Percentiles rank a stretch among this genome's conserved stretches.
Conservation (phyloP, 257 asterid genomes). For the Leptodermis oblonga region DNA sequence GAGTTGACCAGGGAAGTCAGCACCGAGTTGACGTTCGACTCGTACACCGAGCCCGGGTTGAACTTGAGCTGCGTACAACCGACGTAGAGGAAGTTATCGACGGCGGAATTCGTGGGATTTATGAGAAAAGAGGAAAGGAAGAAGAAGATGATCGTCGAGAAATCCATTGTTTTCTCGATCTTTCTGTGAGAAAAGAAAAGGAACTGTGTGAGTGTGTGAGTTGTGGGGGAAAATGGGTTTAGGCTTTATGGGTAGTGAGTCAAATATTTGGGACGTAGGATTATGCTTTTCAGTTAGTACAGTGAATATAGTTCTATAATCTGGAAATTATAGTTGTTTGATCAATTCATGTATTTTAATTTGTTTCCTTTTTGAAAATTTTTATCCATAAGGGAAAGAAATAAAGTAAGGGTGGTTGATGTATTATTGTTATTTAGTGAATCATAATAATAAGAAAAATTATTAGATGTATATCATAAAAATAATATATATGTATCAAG, state of each 20-base stretch:
- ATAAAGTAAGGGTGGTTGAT: not conserved
- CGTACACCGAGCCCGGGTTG: slow-evolving; percentile 47
- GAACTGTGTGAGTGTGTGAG: not conserved
- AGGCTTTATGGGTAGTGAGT: slow-evolving; percentile 5
- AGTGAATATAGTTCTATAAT: not conserved
- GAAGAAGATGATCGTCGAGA: not conserved
- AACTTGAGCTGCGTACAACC: slow-evolving; percentile 71
- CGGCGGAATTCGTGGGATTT: slow-evolving; percentile 23
- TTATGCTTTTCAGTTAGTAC: not conserved
- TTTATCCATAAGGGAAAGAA: not conserved
- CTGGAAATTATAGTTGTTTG: not conserved
- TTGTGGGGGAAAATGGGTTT: slow-evolving; percentile 1
- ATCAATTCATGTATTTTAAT: not conserved
- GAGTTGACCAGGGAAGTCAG: slow-evolving; percentile 68
- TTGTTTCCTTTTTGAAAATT: not conserved
- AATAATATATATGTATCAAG: too few species aligned
- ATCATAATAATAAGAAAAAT: too few species aligned
- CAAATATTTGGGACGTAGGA: slow-evolving; percentile 3
- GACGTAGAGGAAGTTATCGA: slow-evolving; percentile 42
- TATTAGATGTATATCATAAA: too few species aligned
- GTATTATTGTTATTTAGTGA: too few species aligned
- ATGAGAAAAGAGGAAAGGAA: slow-evolving; percentile 14
- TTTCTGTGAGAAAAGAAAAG: too few species aligned
- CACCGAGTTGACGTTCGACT: slow-evolving; percentile 60
- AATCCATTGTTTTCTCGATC: too few species aligned